Evolutionary conservation across 768 basidiomycete species (phyloP).

Genomic region (Saitozyma sp.): DNA sequence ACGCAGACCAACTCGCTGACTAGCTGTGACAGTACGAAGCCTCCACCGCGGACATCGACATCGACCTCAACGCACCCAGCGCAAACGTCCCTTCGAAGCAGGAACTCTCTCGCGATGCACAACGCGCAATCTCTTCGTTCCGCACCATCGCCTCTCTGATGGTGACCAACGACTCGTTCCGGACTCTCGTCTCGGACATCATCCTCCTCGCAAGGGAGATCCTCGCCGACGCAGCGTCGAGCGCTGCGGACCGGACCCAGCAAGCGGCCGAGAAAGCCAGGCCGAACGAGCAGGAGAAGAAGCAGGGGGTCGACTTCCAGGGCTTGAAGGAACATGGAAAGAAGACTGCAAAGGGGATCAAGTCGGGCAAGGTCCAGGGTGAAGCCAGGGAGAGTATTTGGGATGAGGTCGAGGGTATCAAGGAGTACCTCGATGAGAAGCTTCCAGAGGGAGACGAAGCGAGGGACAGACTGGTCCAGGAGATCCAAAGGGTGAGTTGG

Average conservation of each 20-base stretch:
- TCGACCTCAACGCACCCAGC: constrained; percentile 31
- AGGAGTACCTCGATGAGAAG: constrained; percentile 53
- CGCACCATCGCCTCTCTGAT: constrained; percentile 51
- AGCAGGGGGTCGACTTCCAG: constrained; percentile 51
- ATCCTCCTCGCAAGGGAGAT: constrained; percentile 52
- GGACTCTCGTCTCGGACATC: constrained; percentile 50
- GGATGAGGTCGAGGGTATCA: constrained; percentile 39
- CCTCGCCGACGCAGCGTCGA: constrained; percentile 53
- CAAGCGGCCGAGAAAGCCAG: constrained; percentile 45
- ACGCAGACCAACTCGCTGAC: background rate
- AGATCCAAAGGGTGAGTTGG: constrained; percentile 45
- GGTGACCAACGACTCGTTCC: constrained; percentile 52
- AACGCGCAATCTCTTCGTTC: constrained; percentile 47
- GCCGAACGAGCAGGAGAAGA: constrained; percentile 43
- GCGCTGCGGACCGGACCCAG: constrained; percentile 52
- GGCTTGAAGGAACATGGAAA: constrained; percentile 50
- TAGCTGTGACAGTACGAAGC: constrained; percentile 42
- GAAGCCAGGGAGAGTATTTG: constrained; percentile 45
- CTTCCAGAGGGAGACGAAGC: constrained; percentile 52
- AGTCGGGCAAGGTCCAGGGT: constrained; percentile 50
- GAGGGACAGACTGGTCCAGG: constrained; percentile 52
- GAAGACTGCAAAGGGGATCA: constrained; percentile 43
- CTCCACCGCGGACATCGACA: constrained; percentile 48
- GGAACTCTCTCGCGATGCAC: constrained; percentile 49
- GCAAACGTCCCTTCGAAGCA: constrained; percentile 20